phyloP scores from a whole-genome alignment of 2,329 filamentous ascomycete species.

The Monilinia vaccinii-corymbosi region DNA sequence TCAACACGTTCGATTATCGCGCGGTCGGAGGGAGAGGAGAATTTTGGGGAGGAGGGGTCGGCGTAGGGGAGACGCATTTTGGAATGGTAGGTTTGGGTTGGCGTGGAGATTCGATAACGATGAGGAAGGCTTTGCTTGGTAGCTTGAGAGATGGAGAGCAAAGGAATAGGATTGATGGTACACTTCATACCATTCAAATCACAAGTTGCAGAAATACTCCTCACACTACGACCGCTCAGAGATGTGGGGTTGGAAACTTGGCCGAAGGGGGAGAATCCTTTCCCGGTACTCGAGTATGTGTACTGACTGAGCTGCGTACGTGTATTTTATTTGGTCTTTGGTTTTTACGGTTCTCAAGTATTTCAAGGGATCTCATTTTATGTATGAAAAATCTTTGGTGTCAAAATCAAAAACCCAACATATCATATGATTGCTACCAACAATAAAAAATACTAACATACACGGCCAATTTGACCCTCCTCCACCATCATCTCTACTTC shows the following conservation, averaged over 20 bases:
- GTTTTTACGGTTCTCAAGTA: too few species aligned
- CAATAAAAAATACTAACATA: constrained; percentile 29
- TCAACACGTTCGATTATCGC: constrained; percentile 55
- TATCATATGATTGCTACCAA: constrained; percentile 23
- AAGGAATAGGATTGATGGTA: not conserved
- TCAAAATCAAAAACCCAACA: constrained; percentile 12
- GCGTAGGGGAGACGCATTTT: constrained; percentile 61
- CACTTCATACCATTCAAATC: not conserved
- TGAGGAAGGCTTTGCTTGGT: not conserved
- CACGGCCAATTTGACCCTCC: constrained; percentile 25
- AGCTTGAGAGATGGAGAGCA: not conserved
- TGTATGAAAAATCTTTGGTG: not conserved
- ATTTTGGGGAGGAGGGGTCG: constrained; percentile 36
- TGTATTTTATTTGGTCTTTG: too few species aligned
- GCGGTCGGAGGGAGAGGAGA: constrained; percentile 38
- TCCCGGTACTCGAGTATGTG: constrained; percentile 2
- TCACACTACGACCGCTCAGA: not conserved
- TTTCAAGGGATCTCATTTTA: not conserved
- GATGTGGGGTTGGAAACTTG: constrained; percentile 2
- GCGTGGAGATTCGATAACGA: not conserved
- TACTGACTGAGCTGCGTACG: too few species aligned
- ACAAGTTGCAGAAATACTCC: not conserved
- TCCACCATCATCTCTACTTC: constrained; percentile 25
- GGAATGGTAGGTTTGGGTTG: not conserved
- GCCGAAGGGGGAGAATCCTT: constrained; percentile 3